These are phyloP conservation scores for Candida anglica DNA, from an alignment of 805 yeast species.

Conservation along the genomic window DNA sequence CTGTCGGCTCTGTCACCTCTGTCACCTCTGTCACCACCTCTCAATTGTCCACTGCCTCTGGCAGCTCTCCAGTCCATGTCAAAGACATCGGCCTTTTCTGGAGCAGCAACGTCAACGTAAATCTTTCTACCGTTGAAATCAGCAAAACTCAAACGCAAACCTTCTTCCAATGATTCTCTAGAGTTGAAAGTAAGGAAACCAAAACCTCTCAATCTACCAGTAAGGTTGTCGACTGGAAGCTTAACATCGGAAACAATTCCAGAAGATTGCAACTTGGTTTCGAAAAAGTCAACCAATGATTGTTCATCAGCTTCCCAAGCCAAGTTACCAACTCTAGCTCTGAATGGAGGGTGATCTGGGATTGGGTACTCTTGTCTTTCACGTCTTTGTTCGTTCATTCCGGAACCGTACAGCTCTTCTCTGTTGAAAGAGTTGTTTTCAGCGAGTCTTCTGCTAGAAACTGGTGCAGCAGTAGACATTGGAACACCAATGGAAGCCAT, in stretches of 20 bases:
- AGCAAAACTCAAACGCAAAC: slow-evolving; percentile 41
- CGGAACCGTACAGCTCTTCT: slow-evolving; percentile 8
- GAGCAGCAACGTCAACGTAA: slow-evolving; percentile 57
- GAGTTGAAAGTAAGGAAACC: slow-evolving; percentile 51
- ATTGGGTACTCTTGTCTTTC: slow-evolving; percentile 73
- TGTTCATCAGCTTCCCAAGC: slow-evolving; percentile 78
- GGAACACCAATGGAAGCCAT: slow-evolving; percentile 59
- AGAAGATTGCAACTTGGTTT: slow-evolving; percentile 48
- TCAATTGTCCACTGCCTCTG: slow-evolving; percentile 17
- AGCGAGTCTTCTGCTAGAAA: slow-evolving; percentile 10
- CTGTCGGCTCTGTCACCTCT: slow-evolving; percentile 19
- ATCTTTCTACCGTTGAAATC: slow-evolving; percentile 48
- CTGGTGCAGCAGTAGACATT: slow-evolving; percentile 20
- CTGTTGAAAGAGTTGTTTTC: slow-evolving; percentile 5
- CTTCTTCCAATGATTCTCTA: slow-evolving; percentile 47
- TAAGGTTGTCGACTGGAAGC: slow-evolving; percentile 64
- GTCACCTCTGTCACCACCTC: slow-evolving; percentile 7
- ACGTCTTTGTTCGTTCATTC: slow-evolving; percentile 29
- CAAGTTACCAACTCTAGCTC: slow-evolving; percentile 83
- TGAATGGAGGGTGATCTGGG: slow-evolving; percentile 89
- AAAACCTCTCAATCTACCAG: slow-evolving; percentile 59
- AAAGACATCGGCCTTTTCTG: slow-evolving; percentile 42
- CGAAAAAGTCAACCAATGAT: slow-evolving; percentile 57
- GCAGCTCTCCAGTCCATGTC: slow-evolving; percentile 45
- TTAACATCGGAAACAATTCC: slow-evolving; percentile 58